Percentiles rank a stretch among this genome's conserved stretches.
phyloP scores from a whole-genome alignment of 306 rosid species.

The Herpetospermum pedunculosum region DNA sequence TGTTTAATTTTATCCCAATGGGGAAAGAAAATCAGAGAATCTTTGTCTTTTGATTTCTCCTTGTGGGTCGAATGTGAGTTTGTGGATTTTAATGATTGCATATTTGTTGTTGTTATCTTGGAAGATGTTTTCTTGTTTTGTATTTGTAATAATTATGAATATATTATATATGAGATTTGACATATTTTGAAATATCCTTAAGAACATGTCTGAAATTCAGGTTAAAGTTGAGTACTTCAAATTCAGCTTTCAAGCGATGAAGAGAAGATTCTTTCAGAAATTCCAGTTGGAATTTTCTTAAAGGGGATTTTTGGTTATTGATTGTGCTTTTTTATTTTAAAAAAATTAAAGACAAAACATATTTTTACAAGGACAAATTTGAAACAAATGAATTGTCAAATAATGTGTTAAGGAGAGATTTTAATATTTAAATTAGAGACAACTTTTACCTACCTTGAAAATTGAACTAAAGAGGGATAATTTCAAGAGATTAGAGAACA shows the following conservation, averaged over 20 bases:
- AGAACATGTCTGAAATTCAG: background rate
- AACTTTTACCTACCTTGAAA: no score
- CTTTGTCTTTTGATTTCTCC: background rate
- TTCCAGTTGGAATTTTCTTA: background rate
- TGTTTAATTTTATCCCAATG: constrained; percentile 8
- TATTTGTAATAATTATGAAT: background rate
- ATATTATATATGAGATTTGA: background rate
- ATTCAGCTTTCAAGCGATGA: background rate
- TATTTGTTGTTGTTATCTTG: background rate
- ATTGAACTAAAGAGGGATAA: background rate
- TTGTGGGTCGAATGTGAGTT: background rate
- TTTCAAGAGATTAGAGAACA: background rate
- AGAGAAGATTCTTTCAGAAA: background rate
- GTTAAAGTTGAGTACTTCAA: background rate
- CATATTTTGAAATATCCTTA: background rate
- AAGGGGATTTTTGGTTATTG: background rate
- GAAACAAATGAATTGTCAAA: no score
- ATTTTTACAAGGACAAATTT: background rate
- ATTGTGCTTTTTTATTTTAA: background rate
- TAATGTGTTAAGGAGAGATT: no score
- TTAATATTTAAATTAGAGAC: no score
- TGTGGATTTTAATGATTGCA: background rate
- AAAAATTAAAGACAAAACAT: no score
- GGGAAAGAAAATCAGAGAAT: background rate
- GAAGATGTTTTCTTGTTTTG: background rate